Evolutionary conservation across 805 yeast genomes (phyloP), one percentile per base, ranked within the genome.

Genomic region (Yarrowia yakushimensis): DNA sequence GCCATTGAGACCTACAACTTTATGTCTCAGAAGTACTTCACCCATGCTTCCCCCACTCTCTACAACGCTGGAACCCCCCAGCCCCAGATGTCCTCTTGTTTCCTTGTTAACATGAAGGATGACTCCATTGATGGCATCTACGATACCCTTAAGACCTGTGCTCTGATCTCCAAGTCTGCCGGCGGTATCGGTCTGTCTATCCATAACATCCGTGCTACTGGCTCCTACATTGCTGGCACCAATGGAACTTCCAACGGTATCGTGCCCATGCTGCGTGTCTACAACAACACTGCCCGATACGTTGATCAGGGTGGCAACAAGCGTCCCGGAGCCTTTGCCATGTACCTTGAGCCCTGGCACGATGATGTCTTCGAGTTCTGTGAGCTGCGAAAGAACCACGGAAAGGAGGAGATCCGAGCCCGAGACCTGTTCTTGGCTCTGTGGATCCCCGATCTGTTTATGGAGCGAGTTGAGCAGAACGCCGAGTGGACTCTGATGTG

Each of bases 301-400:
- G 98, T 93, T 42, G 98, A 93, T 70, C 99, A 93, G 79, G 99
- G 99, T 66, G 98, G 98, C 63, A 93, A 93, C 77, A 92, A 92
- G 76, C 81, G 99, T 70, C 99, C 99, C 0, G 98, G 98, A 66
- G 99, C 99, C 3, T 88, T 93, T 75, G 97, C 97, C 34, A 76
- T 91, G 36, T 93, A 92, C 75, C 74, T 93, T 36, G 99, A 93
- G 76, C 97, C 99, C 63, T 93, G 99, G 99, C 99, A 93, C 72
- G 83, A 88, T 11, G 99, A 93, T 70, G 81, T 93, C 34, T 87
- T 90, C 73, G 96, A 88, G 64, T 87, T 93, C 70, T 74, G 93
- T 61, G 93, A 92, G 64, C 79, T 93, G 67, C 83, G 94, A 70
- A 92, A 93, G 77, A 93, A 91, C 71, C 97, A 92, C 72, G 98